Conservation (phyloP, 306 rosid species). For the Rosa chinensis region DNA sequence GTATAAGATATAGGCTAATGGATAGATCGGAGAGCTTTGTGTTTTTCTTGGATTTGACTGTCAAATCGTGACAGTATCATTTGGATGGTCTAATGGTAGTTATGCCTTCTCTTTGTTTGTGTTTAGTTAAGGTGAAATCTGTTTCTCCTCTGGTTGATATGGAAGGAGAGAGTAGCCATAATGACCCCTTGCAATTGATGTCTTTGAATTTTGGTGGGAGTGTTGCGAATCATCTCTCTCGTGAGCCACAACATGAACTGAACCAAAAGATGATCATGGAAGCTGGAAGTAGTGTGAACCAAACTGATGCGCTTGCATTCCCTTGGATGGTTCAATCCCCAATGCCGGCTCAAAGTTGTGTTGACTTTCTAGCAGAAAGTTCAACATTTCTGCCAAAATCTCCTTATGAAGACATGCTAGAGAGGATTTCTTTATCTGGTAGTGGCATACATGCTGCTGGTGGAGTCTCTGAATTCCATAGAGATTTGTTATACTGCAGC, state of each 20-base stretch:
- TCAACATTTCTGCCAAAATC: slow-evolving; percentile 42
- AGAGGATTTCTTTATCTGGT: slow-evolving; percentile 38
- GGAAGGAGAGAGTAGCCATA: slow-evolving; percentile 55
- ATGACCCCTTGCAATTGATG: slow-evolving; percentile 27
- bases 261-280: slow-evolving; percentile 27
- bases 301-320: slow-evolving; percentile 18
- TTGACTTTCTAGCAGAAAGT: slow-evolving; percentile 57
- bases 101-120: slow-evolving; percentile 21
- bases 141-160: slow-evolving; percentile 25
- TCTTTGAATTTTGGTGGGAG: slow-evolving; percentile 31
- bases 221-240: slow-evolving; percentile 31
- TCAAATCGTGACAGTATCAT: neutral
- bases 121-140: slow-evolving; percentile 12
- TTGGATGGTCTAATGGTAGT: neutral
- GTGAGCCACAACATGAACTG: slow-evolving; percentile 31
- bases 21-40: neutral
- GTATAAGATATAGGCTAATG: neutral
- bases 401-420: slow-evolving; percentile 40
- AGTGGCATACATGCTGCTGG: slow-evolving; percentile 25
- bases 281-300: slow-evolving; percentile 35
- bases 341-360: slow-evolving; percentile 43
- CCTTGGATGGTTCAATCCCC: slow-evolving; percentile 48
- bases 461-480: slow-evolving; percentile 36
- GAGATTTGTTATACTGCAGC: slow-evolving; percentile 33
- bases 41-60: neutral